A percentile compares a stretch with the other conserved stretches of the same genome.
Conservation (phyloP, 345 rosid species). For the Ceriops tagal region DNA sequence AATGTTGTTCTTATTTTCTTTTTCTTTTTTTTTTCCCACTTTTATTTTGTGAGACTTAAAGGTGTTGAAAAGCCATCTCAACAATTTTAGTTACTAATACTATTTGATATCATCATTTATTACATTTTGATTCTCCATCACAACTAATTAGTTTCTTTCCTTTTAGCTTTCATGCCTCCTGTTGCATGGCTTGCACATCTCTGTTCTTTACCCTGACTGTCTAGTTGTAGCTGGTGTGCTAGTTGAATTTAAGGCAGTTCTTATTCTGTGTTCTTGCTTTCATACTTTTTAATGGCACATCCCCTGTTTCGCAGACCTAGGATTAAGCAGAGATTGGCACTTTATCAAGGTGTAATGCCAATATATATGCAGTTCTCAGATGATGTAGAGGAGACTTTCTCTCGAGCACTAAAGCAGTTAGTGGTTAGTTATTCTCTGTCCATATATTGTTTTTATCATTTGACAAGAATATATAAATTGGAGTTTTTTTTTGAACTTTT, state of each 20-base stretch:
- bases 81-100: no score
- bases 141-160: not conserved
- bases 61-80: no score
- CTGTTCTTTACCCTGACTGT: constrained; percentile 5
- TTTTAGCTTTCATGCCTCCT: not conserved
- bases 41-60: no score
- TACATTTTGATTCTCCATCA: not conserved
- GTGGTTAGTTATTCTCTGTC: constrained; percentile 40
- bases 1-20: no score
- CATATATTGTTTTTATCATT: not conserved
- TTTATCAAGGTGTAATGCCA: constrained; percentile 90
- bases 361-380: constrained; percentile 79
- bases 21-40: no score
- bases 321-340: constrained; percentile 82
- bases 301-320: constrained; percentile 52
- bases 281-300: not conserved
- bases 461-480: constrained; percentile 3
- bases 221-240: constrained; percentile 1
- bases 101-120: no score
- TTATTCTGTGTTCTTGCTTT: not conserved
- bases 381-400: constrained; percentile 85
- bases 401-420: constrained; percentile 65
- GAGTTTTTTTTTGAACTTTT: constrained; percentile 4
- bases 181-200: not conserved
- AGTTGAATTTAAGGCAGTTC: not conserved